Evolutionary conservation across 2,329 filamentous ascomycete genomes (phyloP).

Genomic region (Tympanopsis confertula): DNA sequence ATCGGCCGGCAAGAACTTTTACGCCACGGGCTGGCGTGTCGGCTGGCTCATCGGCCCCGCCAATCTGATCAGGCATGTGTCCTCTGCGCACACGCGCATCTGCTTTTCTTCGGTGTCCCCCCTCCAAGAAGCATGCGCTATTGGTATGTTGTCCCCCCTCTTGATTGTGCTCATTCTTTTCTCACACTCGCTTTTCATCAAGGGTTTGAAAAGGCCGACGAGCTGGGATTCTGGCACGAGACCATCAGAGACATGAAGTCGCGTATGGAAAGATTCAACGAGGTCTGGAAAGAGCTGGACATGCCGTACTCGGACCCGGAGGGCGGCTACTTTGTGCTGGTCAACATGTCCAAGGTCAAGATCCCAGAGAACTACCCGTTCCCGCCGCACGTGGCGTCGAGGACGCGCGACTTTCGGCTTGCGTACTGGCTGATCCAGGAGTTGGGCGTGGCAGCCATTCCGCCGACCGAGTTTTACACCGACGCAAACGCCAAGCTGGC

Average conservation of each 20-base stretch:
- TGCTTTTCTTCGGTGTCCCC: conserved; percentile 92
- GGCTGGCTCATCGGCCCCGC: conserved; percentile 86
- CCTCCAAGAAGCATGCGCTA: conserved; percentile 84
- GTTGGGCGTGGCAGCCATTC: conserved; percentile 87
- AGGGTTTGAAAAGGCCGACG: conserved; percentile 79
- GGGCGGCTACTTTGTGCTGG: conserved; percentile 93
- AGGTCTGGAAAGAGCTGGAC: conserved; percentile 63
- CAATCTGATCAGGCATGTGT: conserved; percentile 80
- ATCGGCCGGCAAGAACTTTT: conserved; percentile 96
- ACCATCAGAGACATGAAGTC: conserved; percentile 77
- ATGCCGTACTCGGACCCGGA: conserved; percentile 84
- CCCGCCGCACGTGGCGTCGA: conserved; percentile 73
- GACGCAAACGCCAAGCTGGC: conserved; percentile 71
- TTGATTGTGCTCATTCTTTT: background rate
- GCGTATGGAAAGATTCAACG: conserved; percentile 80
- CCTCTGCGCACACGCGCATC: conserved; percentile 86
- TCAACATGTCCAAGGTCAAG: conserved; percentile 80
- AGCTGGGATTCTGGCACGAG: conserved; percentile 75
- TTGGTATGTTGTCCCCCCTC: conserved; percentile 32
- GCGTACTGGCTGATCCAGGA: conserved; percentile 96
- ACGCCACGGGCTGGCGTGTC: conserved; percentile 92
- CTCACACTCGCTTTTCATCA: background rate
- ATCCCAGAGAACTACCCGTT: conserved; percentile 77
- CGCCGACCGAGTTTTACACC: conserved; percentile 94
- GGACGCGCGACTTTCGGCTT: conserved; percentile 87